phyloP scores from a whole-genome alignment of 768 basidiomycete genomes.

The Tricholoma furcatifolium region DNA sequence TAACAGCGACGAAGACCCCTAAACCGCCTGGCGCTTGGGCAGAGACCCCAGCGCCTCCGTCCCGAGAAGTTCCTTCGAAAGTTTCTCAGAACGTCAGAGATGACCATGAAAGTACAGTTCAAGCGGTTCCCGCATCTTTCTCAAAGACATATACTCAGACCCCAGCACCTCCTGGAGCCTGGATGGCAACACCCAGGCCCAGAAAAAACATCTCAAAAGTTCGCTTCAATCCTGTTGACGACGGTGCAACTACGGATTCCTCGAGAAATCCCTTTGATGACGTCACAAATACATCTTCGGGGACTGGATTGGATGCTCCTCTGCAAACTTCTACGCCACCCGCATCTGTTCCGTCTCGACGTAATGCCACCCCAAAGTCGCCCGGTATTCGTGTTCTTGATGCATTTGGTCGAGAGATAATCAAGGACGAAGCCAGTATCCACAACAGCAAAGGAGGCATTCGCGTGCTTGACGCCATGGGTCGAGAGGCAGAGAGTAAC shows the following conservation, averaged over 20 bases:
- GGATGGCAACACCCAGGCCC: constrained; percentile 55
- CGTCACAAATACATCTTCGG: constrained; percentile 5
- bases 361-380: constrained; percentile 41
- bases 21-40: constrained; percentile 37
- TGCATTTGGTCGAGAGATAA: constrained; percentile 57
- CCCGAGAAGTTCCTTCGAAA: constrained; percentile 10
- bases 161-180: constrained; percentile 70
- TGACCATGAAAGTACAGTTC: constrained; percentile 32
- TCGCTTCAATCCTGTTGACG: constrained; percentile 54
- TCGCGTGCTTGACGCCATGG: constrained; percentile 71
- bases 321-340: constrained; percentile 13
- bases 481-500: constrained; percentile 49
- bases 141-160: constrained; percentile 54
- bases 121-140: constrained; percentile 50
- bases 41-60: constrained; percentile 24
- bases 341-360: constrained; percentile 15
- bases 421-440: constrained; percentile 12
- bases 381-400: constrained; percentile 66
- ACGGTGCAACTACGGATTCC: constrained; percentile 3
- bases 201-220: constrained; percentile 68
- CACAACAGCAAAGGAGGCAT: constrained; percentile 39
- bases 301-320: neutral
- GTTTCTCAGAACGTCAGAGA: constrained; percentile 21
- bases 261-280: constrained; percentile 9
- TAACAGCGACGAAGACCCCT: constrained; percentile 23